A percentile compares a stretch with the other conserved stretches of the same genome.
phyloP scores from a whole-genome alignment of 768 basidiomycete genomes.

The Lactifluus rugatus region DNA sequence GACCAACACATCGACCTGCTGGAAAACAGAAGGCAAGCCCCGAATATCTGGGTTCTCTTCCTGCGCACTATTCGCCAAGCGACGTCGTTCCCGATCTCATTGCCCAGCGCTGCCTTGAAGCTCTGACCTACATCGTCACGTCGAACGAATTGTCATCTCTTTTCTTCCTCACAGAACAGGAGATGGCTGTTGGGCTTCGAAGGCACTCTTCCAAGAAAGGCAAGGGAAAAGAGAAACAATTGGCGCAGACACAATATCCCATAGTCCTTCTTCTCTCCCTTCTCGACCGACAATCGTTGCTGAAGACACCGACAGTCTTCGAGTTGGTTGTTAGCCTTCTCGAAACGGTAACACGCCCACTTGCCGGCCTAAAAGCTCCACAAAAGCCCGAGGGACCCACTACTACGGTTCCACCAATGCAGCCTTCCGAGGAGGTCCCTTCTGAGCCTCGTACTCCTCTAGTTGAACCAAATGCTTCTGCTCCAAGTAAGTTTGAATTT shows the following conservation, averaged over 20 bases:
- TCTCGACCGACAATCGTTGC: conserved; percentile 75
- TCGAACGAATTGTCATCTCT: conserved; percentile 76
- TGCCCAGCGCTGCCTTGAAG: conserved; percentile 90
- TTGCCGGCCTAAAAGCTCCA: conserved; percentile 52
- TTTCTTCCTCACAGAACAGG: conserved; percentile 96
- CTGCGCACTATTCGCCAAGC: conserved; percentile 45
- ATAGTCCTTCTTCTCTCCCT: conserved; percentile 83
- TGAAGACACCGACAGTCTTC: conserved; percentile 84
- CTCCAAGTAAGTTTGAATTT: conserved; percentile 8
- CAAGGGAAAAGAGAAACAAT: conserved; percentile 88
- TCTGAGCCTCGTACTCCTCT: conserved; percentile 8
- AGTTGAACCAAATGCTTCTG: background rate
- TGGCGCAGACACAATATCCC: conserved; percentile 76
- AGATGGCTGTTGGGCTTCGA: conserved; percentile 70
- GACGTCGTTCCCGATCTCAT: conserved; percentile 89
- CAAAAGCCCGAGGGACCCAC: conserved; percentile 25
- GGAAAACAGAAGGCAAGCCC: conserved; percentile 60
- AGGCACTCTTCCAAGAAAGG: conserved; percentile 70
- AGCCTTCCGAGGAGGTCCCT: conserved; percentile 7
- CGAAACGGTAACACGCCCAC: conserved; percentile 79
- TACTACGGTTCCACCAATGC: background rate
- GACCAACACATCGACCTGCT: conserved; percentile 36
- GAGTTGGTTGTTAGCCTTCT: conserved; percentile 86
- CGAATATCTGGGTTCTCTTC: conserved; percentile 42
- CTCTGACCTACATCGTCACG: conserved; percentile 76